A percentile compares a stretch with the other conserved stretches of the same genome.
Evolutionary conservation across 202 grass and related monocot genomes (phyloP).

Genomic region (Setaria viridis): DNA sequence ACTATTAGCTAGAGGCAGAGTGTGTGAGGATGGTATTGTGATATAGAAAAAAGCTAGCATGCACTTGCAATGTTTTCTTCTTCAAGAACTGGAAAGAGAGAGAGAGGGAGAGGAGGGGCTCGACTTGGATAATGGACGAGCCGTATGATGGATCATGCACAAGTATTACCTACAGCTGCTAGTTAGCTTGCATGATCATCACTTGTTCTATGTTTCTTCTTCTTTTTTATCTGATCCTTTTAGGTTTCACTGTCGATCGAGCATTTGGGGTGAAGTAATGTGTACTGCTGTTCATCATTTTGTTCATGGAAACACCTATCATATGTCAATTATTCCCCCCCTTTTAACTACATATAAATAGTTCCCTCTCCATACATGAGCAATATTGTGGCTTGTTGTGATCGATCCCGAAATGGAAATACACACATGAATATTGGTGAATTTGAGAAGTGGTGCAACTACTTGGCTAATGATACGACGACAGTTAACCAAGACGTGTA

Average conservation of each 20-base stretch:
- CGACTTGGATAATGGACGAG: slow-evolving; percentile 32
- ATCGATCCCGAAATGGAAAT: background rate
- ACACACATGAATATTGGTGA: background rate
- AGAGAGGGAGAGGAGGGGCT: background rate
- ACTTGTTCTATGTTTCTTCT: slow-evolving; percentile 13
- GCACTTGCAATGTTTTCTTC: slow-evolving; percentile 28
- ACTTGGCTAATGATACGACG: background rate
- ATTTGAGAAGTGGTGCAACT: slow-evolving; percentile 26
- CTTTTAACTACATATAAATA: background rate
- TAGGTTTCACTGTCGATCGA: slow-evolving; percentile 37
- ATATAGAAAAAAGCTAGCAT: slow-evolving; percentile 45
- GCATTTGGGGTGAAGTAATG: slow-evolving; percentile 44
- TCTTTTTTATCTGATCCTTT: background rate
- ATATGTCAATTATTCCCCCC: slow-evolving; percentile 34
- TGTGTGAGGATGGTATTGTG: slow-evolving; percentile 40
- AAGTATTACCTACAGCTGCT: slow-evolving; percentile 37
- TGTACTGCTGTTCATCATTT: slow-evolving; percentile 48
- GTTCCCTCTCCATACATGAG: background rate
- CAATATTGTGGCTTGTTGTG: background rate
- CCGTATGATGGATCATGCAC: slow-evolving; percentile 45
- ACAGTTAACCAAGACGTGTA: background rate
- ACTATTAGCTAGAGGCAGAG: slow-evolving; percentile 37
- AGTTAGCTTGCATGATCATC: slow-evolving; percentile 46
- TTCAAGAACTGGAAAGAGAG: slow-evolving; percentile 30
- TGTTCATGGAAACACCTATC: slow-evolving; percentile 44